Evolutionary conservation across 2,329 filamentous ascomycete species (phyloP).

Genomic region (Spiromastix sp.): DNA sequence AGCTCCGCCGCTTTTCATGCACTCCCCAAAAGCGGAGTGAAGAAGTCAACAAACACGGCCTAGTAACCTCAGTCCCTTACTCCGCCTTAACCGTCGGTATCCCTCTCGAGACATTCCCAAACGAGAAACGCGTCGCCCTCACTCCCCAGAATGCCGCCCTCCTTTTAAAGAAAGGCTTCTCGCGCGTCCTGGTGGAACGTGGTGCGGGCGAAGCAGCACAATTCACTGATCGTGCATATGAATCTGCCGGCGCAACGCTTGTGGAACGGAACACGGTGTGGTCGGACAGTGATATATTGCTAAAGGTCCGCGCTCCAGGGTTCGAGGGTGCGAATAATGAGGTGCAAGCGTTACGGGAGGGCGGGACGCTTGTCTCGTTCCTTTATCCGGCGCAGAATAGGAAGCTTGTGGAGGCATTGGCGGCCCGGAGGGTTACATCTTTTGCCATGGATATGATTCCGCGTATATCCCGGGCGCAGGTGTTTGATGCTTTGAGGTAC

Average conservation of each 20-base stretch:
- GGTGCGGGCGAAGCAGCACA: constrained; percentile 70
- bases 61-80: constrained; percentile 45
- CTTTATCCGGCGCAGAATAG: constrained; percentile 75
- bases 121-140: constrained; percentile 73
- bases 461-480: constrained; percentile 77
- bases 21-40: constrained; percentile 5
- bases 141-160: constrained; percentile 75
- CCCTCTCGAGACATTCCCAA: constrained; percentile 65
- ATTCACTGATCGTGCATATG: constrained; percentile 67
- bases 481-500: constrained; percentile 65
- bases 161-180: constrained; percentile 76
- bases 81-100: constrained; percentile 64
- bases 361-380: constrained; percentile 70
- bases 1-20: constrained; percentile 10
- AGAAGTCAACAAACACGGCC: constrained; percentile 5
- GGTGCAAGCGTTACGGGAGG: constrained; percentile 55
- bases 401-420: constrained; percentile 61
- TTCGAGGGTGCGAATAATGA: constrained; percentile 50
- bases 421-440: constrained; percentile 58
- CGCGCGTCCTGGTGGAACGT: constrained; percentile 64
- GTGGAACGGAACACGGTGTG: constrained; percentile 62
- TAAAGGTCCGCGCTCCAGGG: constrained; percentile 73
- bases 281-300: constrained; percentile 63
- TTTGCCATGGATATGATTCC: constrained; percentile 94
- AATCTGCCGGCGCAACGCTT: constrained; percentile 65